Evolutionary conservation across 257 asterid genomes (phyloP).

Genomic region (Gentiana dahurica): DNA sequence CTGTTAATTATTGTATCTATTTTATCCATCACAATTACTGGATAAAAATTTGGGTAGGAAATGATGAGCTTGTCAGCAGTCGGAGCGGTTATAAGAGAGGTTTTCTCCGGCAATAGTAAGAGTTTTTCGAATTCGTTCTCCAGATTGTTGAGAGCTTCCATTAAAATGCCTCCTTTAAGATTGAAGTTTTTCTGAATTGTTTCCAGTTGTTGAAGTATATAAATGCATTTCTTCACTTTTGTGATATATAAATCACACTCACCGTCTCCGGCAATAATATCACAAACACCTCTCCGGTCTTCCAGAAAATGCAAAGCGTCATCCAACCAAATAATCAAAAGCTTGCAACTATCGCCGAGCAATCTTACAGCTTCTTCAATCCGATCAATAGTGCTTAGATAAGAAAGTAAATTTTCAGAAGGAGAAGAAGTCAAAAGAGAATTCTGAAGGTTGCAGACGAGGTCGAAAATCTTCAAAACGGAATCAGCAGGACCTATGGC

Average conservation of each 20-base stretch:
- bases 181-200: constrained; percentile 20
- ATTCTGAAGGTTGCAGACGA: constrained; percentile 41
- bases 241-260: constrained; percentile 21
- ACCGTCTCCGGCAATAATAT: constrained; percentile 8
- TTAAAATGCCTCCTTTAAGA: constrained; percentile 32
- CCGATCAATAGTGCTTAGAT: constrained; percentile 28
- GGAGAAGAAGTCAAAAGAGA: constrained; percentile 22
- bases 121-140: constrained; percentile 41
- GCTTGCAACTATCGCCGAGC: constrained; percentile 43
- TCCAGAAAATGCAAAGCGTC: constrained; percentile 35
- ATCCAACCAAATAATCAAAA: constrained; percentile 67
- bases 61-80: constrained; percentile 1
- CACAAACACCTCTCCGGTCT: not conserved
- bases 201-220: constrained; percentile 34
- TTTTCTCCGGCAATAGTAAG: constrained; percentile 14
- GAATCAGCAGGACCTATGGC: constrained; percentile 57
- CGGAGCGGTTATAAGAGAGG: not conserved
- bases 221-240: constrained; percentile 30
- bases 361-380: constrained; percentile 57
- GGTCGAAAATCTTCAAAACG: constrained; percentile 35
- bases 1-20: constrained; percentile 43
- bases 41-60: constrained; percentile 14
- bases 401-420: constrained; percentile 17
- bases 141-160: constrained; percentile 32
- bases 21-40: constrained; percentile 23